A percentile compares a stretch with the other conserved stretches of the same genome.
Evolutionary conservation across 305 asterid genomes (phyloP).

Genomic region (Solanum hybrid): DNA sequence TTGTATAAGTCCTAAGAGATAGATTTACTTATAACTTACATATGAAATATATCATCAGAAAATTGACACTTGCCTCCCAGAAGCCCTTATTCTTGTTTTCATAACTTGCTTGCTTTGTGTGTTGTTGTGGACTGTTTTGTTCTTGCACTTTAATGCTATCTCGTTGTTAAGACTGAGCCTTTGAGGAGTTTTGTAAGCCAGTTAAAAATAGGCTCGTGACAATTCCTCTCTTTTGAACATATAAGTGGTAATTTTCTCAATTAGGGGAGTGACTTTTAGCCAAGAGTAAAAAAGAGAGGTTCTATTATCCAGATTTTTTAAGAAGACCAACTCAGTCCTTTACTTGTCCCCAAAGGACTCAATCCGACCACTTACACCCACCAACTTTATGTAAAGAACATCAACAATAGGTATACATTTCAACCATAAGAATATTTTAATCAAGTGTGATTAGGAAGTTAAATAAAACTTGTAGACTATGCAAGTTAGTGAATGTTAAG

Average conservation of each 20-base stretch:
- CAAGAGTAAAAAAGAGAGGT: not conserved
- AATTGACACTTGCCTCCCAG: not conserved
- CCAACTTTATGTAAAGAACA: no score
- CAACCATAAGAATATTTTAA: no score
- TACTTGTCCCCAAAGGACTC: not conserved
- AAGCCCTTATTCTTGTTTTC: not conserved
- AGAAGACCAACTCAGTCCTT: not conserved
- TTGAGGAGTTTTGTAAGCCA: not conserved
- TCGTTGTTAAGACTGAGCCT: not conserved
- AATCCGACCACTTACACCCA: no score
- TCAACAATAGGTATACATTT: no score
- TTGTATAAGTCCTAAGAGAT: not conserved
- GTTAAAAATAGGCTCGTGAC: not conserved
- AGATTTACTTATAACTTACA: not conserved
- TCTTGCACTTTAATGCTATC: not conserved
- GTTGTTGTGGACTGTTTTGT: not conserved
- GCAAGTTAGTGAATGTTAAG: no score
- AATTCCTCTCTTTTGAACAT: not conserved
- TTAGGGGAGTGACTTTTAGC: not conserved
- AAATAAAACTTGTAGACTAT: no score
- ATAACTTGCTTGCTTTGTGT: not conserved
- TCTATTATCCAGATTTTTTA: not conserved
- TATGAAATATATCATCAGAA: not conserved
- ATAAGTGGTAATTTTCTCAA: not conserved
- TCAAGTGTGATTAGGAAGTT: no score